Percentiles rank a stretch among this genome's conserved stretches.
phyloP scores from a whole-genome alignment of 2,329 filamentous ascomycete genomes.

The Eutypella sp. region DNA sequence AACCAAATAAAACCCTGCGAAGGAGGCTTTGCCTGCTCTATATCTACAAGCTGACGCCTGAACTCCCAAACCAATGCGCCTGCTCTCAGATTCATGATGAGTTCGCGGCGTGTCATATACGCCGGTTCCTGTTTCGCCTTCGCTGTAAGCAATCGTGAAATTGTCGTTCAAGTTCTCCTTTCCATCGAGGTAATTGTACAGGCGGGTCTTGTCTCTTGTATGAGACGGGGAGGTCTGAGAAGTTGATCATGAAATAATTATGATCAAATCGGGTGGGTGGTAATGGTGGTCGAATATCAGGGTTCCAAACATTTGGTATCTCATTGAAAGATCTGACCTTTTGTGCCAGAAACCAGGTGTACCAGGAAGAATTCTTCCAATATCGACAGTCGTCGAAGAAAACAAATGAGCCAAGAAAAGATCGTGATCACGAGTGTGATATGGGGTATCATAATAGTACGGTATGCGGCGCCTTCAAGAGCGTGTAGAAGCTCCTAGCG shows the following conservation, averaged over 20 bases:
- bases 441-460: neutral
- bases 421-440: too few relatives aligned
- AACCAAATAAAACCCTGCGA: slow-evolving; percentile 4
- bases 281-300: slow-evolving; percentile 3
- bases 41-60: slow-evolving; percentile 12
- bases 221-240: slow-evolving; percentile 3
- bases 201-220: neutral
- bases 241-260: slow-evolving; percentile 3
- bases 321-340: neutral
- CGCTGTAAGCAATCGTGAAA: neutral
- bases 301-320: too few relatives aligned
- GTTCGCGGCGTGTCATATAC: neutral
- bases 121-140: slow-evolving; percentile 2
- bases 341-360: neutral
- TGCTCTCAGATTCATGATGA: slow-evolving; percentile 4
- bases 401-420: neutral
- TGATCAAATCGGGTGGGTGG: slow-evolving; percentile 1
- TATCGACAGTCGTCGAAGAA: neutral
- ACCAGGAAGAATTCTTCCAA: neutral
- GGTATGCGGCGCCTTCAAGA: neutral
- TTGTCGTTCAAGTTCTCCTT: neutral
- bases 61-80: slow-evolving; percentile 4
- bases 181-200: slow-evolving; percentile 1
- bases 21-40: slow-evolving; percentile 13
- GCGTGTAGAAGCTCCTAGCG: neutral